phyloP scores from a whole-genome alignment of 768 basidiomycete genomes.

The Xerocomus spinulosus region DNA sequence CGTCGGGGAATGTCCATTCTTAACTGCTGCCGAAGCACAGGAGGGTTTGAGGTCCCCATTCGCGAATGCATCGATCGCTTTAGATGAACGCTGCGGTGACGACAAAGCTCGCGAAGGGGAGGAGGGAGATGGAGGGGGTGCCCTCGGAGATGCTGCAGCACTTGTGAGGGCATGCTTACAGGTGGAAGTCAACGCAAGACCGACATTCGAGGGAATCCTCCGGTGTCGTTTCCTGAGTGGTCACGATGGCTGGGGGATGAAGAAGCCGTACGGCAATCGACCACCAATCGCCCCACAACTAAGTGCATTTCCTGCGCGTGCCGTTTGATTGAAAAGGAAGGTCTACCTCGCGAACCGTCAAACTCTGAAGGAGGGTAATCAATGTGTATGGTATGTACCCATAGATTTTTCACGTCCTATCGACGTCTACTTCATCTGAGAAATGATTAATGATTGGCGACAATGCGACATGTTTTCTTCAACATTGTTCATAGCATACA shows the following conservation, averaged over 20 bases:
- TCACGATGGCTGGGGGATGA: constrained; percentile 64
- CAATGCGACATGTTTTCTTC: constrained; percentile 5
- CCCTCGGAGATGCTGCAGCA: constrained; percentile 77
- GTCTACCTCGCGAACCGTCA: too few species aligned
- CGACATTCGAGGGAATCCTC: constrained; percentile 80
- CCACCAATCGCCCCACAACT: constrained; percentile 22
- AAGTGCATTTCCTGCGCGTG: constrained; percentile 31
- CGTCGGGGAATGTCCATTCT: constrained; percentile 88
- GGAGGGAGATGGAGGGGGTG: constrained; percentile 79
- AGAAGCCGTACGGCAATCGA: constrained; percentile 28
- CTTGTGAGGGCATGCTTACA: constrained; percentile 82
- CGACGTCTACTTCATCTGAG: too few species aligned
- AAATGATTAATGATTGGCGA: constrained; percentile 7
- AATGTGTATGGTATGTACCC: constrained; percentile 9
- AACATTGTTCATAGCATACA: not conserved
- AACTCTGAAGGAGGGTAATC: not conserved
- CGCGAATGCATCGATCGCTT: constrained; percentile 66
- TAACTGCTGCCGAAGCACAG: constrained; percentile 87
- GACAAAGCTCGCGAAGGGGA: constrained; percentile 68
- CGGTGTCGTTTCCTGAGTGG: constrained; percentile 80
- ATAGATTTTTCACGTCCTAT: too few species aligned
- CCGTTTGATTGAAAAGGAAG: constrained; percentile 19
- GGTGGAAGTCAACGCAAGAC: constrained; percentile 71
- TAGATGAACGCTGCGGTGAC: constrained; percentile 78
- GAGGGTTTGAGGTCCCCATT: constrained; percentile 75